Percentiles rank a stretch among this genome's conserved stretches.
Conservation (phyloP, 2,329 filamentous ascomycete species). For the Paracorniculantispora psalliotae region DNA sequence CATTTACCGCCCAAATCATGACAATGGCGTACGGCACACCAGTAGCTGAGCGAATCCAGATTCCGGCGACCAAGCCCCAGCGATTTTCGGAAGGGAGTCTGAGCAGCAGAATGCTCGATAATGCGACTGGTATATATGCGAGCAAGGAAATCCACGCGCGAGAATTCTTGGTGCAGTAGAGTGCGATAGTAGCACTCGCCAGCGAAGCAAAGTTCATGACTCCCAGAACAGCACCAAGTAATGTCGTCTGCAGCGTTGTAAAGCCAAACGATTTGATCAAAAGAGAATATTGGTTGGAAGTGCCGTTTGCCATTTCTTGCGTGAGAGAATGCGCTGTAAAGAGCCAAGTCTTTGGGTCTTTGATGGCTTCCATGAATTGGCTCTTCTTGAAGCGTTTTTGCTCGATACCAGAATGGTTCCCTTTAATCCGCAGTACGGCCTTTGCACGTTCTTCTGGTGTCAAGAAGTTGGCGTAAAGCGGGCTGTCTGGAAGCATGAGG, state of each 20-base stretch:
- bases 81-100: conserved; percentile 15
- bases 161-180: conserved; percentile 10
- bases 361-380: conserved; percentile 26
- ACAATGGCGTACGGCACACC: conserved; percentile 19
- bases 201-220: conserved; percentile 14
- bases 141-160: conserved; percentile 17
- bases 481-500: conserved; percentile 14
- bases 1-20: conserved; percentile 18
- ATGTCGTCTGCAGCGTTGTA: conserved; percentile 30
- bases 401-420: conserved; percentile 29
- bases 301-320: conserved; percentile 34
- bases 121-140: conserved; percentile 14
- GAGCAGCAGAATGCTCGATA: conserved; percentile 15
- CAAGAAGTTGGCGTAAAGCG: conserved; percentile 20
- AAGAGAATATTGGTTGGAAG: conserved; percentile 36
- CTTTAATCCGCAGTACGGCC: conserved; percentile 26
- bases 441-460: conserved; percentile 23
- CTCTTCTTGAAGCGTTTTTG: conserved; percentile 30
- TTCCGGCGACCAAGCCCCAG: conserved; percentile 17
- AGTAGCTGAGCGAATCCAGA: conserved; percentile 14
- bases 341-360: conserved; percentile 27
- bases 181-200: conserved; percentile 3
- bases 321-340: conserved; percentile 26
- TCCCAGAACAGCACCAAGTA: conserved; percentile 17
- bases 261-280: conserved; percentile 42